Conservation (phyloP, 2,329 filamentous ascomycete genomes). For the Esteya vermicola region DNA sequence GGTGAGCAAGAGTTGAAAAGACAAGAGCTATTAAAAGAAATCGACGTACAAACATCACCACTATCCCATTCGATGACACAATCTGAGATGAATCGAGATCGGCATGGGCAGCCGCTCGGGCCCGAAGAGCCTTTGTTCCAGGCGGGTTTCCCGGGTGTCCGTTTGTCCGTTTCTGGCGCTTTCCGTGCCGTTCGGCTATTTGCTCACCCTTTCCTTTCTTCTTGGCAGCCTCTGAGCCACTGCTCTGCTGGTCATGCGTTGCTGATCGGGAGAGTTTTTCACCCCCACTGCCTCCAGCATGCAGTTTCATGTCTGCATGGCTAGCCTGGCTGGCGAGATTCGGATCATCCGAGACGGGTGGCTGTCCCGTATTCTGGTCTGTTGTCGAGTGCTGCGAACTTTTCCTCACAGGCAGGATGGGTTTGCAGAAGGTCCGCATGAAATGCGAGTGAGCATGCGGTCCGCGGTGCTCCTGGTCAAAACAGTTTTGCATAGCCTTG, state of each 20-base stretch:
- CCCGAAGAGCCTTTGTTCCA: constrained; percentile 16
- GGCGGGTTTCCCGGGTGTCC: constrained; percentile 22
- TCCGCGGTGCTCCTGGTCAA: constrained; percentile 47
- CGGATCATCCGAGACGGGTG: constrained; percentile 14
- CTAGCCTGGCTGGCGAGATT: too few relatives aligned
- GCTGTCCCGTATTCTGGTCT: constrained; percentile 17
- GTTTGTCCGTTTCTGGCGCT: constrained; percentile 17
- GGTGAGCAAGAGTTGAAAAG: constrained; percentile 14
- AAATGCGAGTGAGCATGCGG: constrained; percentile 44
- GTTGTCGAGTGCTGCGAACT: constrained; percentile 5
- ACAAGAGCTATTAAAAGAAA: background rate
- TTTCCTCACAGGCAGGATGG: constrained; percentile 21
- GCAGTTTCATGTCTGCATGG: constrained; percentile 5
- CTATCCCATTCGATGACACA: constrained; percentile 15
- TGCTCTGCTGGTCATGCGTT: constrained; percentile 7
- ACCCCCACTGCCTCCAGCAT: background rate
- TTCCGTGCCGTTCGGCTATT: constrained; percentile 21
- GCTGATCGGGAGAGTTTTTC: constrained; percentile 11
- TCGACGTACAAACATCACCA: constrained; percentile 20
- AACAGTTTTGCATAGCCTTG: constrained; percentile 46
- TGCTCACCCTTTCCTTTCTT: constrained; percentile 22
- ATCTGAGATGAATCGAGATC: constrained; percentile 16
- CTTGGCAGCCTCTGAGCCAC: constrained; percentile 13
- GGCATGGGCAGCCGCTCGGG: constrained; percentile 8
- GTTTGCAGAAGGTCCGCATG: constrained; percentile 45